Evolutionary conservation across 1,139 yeast genomes (phyloP).

Genomic region (Taphrina pruni): DNA sequence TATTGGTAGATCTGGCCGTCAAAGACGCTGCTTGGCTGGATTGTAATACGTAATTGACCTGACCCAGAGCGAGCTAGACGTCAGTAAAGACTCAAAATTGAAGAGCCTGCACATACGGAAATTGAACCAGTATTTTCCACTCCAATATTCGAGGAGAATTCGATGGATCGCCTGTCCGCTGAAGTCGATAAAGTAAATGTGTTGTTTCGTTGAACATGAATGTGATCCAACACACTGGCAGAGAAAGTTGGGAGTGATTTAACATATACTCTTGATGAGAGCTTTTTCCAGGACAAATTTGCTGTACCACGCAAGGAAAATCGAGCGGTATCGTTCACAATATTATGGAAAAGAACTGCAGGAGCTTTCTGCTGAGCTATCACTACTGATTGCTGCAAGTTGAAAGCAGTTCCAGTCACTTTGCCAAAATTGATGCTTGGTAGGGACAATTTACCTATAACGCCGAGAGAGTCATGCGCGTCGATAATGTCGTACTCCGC

Average conservation of each 20-base stretch:
- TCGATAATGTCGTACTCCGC: constrained; percentile 12
- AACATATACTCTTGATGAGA: constrained; percentile 2
- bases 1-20: constrained; percentile 9
- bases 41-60: background rate
- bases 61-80: background rate
- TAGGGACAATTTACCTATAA: constrained; percentile 2
- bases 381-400: constrained; percentile 6
- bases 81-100: background rate
- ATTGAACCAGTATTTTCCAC: constrained; percentile 13
- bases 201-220: constrained; percentile 1
- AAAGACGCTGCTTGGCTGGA: background rate
- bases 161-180: background rate
- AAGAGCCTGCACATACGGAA: background rate
- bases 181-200: background rate
- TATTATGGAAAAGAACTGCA: background rate
- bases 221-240: constrained; percentile 7
- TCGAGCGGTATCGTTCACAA: constrained; percentile 9
- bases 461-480: background rate
- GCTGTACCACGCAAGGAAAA: constrained; percentile 15
- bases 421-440: constrained; percentile 9
- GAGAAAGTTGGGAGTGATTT: background rate
- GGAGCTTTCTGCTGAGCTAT: background rate
- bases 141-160: background rate
- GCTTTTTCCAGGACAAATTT: constrained; percentile 1
- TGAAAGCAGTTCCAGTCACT: background rate